Evolutionary conservation across 2,329 filamentous ascomycete species (phyloP).

Genomic region (Pseudogymnoascus verrucosus): DNA sequence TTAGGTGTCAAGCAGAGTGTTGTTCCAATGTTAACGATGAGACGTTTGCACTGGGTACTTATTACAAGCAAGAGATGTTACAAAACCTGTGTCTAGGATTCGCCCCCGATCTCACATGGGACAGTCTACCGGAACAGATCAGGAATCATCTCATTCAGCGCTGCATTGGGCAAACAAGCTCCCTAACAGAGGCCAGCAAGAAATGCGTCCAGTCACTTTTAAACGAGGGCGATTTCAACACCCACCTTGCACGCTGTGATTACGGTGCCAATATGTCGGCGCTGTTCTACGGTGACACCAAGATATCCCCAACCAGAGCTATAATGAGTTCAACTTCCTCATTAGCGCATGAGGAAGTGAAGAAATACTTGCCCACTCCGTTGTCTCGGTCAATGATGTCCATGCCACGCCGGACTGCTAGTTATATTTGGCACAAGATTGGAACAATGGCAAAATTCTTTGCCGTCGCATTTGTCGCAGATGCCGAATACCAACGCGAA

Average conservation of each 20-base stretch:
- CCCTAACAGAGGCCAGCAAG: slow-evolving; percentile 27
- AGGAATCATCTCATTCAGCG: slow-evolving; percentile 38
- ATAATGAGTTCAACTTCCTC: too few relatives aligned
- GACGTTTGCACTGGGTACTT: too few relatives aligned
- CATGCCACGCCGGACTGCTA: neutral
- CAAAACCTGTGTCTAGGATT: slow-evolving; percentile 40
- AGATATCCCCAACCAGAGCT: too few relatives aligned
- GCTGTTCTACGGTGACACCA: slow-evolving; percentile 23
- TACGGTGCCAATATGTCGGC: slow-evolving; percentile 35
- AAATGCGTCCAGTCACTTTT: slow-evolving; percentile 25
- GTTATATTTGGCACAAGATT: slow-evolving; percentile 35
- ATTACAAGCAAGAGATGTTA: slow-evolving; percentile 30
- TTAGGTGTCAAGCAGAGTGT: neutral
- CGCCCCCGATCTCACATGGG: slow-evolving; percentile 43
- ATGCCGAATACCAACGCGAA: slow-evolving; percentile 44
- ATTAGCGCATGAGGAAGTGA: too few relatives aligned
- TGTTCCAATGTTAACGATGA: too few relatives aligned
- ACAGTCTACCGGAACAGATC: slow-evolving; percentile 38
- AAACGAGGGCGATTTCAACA: slow-evolving; percentile 32
- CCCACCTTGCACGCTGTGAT: slow-evolving; percentile 41
- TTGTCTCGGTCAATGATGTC: slow-evolving; percentile 21
- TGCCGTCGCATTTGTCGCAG: slow-evolving; percentile 41
- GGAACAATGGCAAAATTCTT: slow-evolving; percentile 40
- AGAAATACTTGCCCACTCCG: neutral
- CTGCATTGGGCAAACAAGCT: slow-evolving; percentile 35